Evolutionary conservation across 1,284 basidiomycete species (phyloP), one percentile per base, ranked within the genome.

Genomic region (Sparassis latifolia): DNA sequence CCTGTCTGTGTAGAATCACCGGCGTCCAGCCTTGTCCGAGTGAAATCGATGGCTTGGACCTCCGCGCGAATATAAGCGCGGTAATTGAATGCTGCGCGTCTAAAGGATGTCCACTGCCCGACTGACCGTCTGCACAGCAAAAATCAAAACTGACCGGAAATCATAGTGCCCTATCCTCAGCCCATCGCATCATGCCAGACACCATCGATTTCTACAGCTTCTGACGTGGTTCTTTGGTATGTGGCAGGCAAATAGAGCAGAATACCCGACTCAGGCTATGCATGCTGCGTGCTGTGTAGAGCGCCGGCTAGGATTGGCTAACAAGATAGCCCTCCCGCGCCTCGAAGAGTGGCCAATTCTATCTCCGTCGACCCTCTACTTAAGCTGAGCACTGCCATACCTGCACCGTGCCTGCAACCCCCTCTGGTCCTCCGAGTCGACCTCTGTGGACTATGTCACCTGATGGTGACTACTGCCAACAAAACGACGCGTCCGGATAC

Each of bases 361-460:
- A 50, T 51, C 54, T 52, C 57, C 52, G 52, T 52, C 40, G 32
- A 45, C 43, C 55, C 43, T 47, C 49, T 57, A 58, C 55, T 58
- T 55, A 60, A 61, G 49, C 52, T 46, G 44, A 35, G 51, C 48
- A 47, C 28, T 35, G 40, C 39, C 42, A 35, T 31, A 31, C 43
- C 41, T 44, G 42, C 47, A 29, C 50, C 45, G 53, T 50, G 40
- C 10, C 27, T n/a, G 41, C 45, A 20, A 27, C 31, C 42, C 42
- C 10, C 38, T 42, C 47, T 39, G 35, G 12, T 37, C 47, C 46
- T 29, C n/a, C 20, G 20, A 39, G 29, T 44, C 45, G 35, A 45
- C 28, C 47, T 47, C 37, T 49, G 42, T 33, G 44, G 47, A 56
- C 44, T 44, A 58, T 53, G 53, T 48, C 58, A 50, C 58, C 56